Conservation (phyloP, 1,284 basidiomycete species). For the Sporisorium scitamineum region DNA sequence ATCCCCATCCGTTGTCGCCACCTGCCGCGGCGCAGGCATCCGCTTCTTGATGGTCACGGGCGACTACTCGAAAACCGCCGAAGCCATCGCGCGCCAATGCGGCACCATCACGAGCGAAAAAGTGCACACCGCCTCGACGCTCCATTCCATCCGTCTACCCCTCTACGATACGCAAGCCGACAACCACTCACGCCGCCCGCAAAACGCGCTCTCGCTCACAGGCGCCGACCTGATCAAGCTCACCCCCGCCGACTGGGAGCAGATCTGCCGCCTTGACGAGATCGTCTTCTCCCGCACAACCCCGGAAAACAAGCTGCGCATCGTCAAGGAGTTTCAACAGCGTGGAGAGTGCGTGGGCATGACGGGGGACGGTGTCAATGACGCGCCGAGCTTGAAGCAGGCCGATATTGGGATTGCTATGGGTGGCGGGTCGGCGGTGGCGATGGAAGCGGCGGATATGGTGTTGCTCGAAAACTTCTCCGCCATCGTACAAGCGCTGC, state of each 20-base stretch:
- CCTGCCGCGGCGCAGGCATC: slow-evolving; percentile 75
- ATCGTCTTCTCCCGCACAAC: slow-evolving; percentile 80
- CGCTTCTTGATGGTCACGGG: slow-evolving; percentile 80
- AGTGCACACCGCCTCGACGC: slow-evolving; percentile 70
- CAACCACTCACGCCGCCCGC: slow-evolving; percentile 35
- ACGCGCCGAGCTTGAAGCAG: slow-evolving; percentile 73
- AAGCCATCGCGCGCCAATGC: slow-evolving; percentile 76
- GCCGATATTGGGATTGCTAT: slow-evolving; percentile 73
- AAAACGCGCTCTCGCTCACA: slow-evolving; percentile 27
- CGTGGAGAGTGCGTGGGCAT: slow-evolving; percentile 74
- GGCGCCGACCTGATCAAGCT: slow-evolving; percentile 37
- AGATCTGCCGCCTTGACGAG: slow-evolving; percentile 75
- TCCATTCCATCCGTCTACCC: slow-evolving; percentile 31
- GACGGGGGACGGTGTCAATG: slow-evolving; percentile 79
- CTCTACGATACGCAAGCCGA: slow-evolving; percentile 47
- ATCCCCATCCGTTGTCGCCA: slow-evolving; percentile 73
- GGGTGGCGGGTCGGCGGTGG: slow-evolving; percentile 71
- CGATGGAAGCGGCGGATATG: slow-evolving; percentile 60
- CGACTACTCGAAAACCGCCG: slow-evolving; percentile 72
- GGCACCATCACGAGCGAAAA: slow-evolving; percentile 73
- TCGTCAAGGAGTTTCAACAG: slow-evolving; percentile 76
- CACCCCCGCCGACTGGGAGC: slow-evolving; percentile 70
- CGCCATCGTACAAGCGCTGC: slow-evolving; percentile 53
- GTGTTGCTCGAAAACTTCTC: slow-evolving; percentile 56
- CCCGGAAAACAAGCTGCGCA: slow-evolving; percentile 77